Conservation (phyloP, 495 filamentous ascomycete species). For the Cercophora sp. region DNA sequence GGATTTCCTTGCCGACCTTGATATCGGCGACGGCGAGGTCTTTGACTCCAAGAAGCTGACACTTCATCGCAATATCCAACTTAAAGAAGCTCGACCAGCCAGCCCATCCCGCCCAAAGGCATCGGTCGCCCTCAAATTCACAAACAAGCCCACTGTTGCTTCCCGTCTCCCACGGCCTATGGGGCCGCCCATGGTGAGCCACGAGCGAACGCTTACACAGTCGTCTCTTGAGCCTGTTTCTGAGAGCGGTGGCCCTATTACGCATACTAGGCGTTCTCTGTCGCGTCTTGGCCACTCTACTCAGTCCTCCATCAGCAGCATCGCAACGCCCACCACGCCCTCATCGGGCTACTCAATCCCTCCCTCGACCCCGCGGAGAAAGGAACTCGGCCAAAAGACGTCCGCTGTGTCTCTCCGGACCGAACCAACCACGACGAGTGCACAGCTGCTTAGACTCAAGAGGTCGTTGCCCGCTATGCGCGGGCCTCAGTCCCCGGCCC, state of each 20-base stretch:
- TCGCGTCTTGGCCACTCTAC: conserved; percentile 64
- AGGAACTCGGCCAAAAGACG: conserved; percentile 53
- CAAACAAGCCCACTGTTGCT: conserved; percentile 55
- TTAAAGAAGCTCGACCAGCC: conserved; percentile 63
- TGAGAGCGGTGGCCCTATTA: conserved; percentile 75
- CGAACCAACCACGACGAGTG: conserved; percentile 65
- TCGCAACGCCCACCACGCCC: conserved; percentile 55
- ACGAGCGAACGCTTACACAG: conserved; percentile 58
- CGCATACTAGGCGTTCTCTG: conserved; percentile 52
- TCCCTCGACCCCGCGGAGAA: conserved; percentile 56
- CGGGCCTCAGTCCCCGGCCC: conserved; percentile 42
- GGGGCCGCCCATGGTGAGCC: conserved; percentile 51
- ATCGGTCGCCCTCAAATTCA: conserved; percentile 85
- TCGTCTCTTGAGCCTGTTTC: conserved; percentile 90
- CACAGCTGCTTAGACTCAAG: conserved; percentile 76
- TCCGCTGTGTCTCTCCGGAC: conserved; percentile 48
- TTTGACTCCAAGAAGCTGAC: conserved; percentile 76
- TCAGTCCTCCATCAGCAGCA: conserved; percentile 55
- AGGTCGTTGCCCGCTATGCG: conserved; percentile 82
- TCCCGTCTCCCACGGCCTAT: conserved; percentile 58
- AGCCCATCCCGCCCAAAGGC: conserved; percentile 66
- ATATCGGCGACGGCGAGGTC: conserved; percentile 76
- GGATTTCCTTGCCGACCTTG: conserved; percentile 83
- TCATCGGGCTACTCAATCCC: conserved; percentile 51
- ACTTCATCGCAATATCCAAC: conserved; percentile 89